These are phyloP conservation scores for Diutina mesorugosa DNA, from an alignment of 1,139 yeast species.

Conservation along the genomic window DNA sequence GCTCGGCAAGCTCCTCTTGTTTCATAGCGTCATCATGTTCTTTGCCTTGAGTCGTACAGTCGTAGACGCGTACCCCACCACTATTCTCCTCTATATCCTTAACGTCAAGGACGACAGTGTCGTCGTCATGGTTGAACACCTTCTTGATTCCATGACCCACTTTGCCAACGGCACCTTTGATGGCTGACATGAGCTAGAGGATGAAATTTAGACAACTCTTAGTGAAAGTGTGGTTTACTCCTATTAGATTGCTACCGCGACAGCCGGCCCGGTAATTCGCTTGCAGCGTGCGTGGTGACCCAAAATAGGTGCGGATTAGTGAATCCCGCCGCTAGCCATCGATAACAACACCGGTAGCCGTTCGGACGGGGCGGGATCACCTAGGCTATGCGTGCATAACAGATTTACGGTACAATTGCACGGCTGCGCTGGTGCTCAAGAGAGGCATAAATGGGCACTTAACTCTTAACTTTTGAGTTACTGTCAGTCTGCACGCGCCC, in stretches of 20 bases:
- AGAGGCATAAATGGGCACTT: background rate
- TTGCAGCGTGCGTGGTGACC: background rate
- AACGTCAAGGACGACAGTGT: background rate
- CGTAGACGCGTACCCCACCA: background rate
- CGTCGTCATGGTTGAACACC: background rate
- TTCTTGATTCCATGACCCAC: background rate
- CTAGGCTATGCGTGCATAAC: background rate
- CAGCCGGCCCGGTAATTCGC: background rate
- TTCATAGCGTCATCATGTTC: background rate
- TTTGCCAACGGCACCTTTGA: background rate
- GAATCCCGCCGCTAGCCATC: background rate
- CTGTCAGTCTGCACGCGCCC: no score
- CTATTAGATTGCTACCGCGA: background rate
- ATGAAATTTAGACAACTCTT: background rate
- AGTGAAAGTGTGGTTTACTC: background rate
- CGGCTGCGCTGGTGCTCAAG: background rate
- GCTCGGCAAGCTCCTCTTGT: background rate
- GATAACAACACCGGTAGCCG: background rate
- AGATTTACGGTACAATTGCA: no score
- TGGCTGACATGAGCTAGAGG: background rate
- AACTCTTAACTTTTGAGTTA: no score
- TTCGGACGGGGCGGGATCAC: background rate
- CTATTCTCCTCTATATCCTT: background rate
- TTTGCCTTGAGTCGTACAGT: background rate
- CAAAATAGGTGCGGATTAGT: background rate